Evolutionary conservation across 805 yeast genomes (phyloP), one percentile per base, ranked within the genome.

Genomic region (Hanseniaspora singularis): DNA sequence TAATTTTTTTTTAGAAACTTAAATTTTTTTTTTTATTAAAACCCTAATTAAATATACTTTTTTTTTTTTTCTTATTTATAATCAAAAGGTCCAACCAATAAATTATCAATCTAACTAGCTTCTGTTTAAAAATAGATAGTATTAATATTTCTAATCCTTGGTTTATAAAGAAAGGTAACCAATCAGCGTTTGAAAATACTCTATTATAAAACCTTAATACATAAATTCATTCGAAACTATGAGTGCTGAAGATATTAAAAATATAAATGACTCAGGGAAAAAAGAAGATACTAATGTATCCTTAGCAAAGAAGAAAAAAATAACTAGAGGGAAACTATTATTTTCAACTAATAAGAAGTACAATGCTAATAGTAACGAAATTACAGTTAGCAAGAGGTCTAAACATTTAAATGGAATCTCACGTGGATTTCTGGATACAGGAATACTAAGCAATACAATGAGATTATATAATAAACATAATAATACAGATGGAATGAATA

Each of bases 381-480:
- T 33, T 8, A 16, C 37, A 1, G 20, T 11, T 4, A 23, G 14
- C 18, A 44, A 37, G 18, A 36, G 48, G 28, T 8, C 28, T 4
- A 44, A 33, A 31, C 41, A 44, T 9, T 27, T 44, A 3, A 34
- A 38, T 23, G 48, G 48, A 11, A 44, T 44, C 2, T 37, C 48
- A 3, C 34, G 41, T 15, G 48, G 48, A 3, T 44, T 34, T 20
- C 16, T 44, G 14, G 48, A 44, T 23, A 30, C 48, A 3, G 41
- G 41, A 2, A 23, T 24, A 5, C n/a, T 37, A 4, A 44, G 37
- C 1, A 44, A 44, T 22, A 44, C 48, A 6, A 44, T 44, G 48
- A 37, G 41, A 16, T 15, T 44, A 31, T 44, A 44, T 33, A 44
- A 37, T 14, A 44, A 44, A 16, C 20, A 22, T 8, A 37, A 16